phyloP scores from a whole-genome alignment of 2,329 filamentous ascomycete genomes.

The Lecanicillium sp. region DNA sequence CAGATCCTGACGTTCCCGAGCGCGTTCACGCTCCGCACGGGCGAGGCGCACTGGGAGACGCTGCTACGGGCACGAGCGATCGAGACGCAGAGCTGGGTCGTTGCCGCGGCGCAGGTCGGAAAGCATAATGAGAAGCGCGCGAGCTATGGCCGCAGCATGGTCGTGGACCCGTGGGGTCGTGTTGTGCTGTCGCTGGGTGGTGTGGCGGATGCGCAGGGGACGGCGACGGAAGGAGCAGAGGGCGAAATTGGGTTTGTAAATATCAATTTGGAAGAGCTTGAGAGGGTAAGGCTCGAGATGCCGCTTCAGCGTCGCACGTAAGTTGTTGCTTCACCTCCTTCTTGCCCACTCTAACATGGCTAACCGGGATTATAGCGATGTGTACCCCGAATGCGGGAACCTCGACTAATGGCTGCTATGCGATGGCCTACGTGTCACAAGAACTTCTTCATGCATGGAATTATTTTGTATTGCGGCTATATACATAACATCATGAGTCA shows the following conservation, averaged over 20 bases:
- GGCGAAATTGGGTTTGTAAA: slow-evolving; percentile 50
- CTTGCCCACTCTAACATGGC: slow-evolving; percentile 11
- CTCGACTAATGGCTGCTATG: not conserved
- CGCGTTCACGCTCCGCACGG: slow-evolving; percentile 84
- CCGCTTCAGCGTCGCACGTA: slow-evolving; percentile 46
- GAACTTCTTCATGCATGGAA: not conserved
- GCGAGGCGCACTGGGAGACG: slow-evolving; percentile 77
- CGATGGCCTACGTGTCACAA: not conserved
- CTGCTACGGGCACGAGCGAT: slow-evolving; percentile 76
- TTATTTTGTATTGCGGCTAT: not conserved
- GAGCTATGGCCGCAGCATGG: slow-evolving; percentile 82
- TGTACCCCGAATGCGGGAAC: slow-evolving; percentile 14
- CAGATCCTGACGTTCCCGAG: slow-evolving; percentile 82
- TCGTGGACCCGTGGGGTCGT: slow-evolving; percentile 81
- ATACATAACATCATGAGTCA: slow-evolving; percentile 7
- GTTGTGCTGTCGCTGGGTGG: slow-evolving; percentile 61
- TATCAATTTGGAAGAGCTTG: slow-evolving; percentile 43
- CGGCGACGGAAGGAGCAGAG: slow-evolving; percentile 34
- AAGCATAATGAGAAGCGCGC: slow-evolving; percentile 65
- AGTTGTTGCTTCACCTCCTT: slow-evolving; percentile 26
- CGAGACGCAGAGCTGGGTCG: slow-evolving; percentile 80
- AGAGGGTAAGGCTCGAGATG: slow-evolving; percentile 45
- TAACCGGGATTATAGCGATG: not conserved
- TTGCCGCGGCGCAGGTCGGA: slow-evolving; percentile 78
- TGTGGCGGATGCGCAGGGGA: slow-evolving; percentile 36